These are phyloP conservation scores for Aurinia saxatilis DNA, from an alignment of 345 rosid genomes.

Conservation along the genomic window DNA sequence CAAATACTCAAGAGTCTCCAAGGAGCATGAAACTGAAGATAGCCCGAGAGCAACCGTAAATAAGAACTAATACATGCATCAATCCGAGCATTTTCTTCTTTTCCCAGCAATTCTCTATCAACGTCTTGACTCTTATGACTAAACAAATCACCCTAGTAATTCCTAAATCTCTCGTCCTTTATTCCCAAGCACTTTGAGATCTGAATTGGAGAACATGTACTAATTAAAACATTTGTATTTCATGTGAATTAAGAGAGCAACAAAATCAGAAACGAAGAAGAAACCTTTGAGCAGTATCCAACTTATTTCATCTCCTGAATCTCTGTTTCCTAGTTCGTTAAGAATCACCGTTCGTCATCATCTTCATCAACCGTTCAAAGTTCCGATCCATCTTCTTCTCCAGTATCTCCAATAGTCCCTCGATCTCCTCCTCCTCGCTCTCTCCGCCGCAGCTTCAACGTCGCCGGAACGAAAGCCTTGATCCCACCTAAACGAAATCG, in stretches of 20 bases:
- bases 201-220: constrained; percentile 38
- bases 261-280: neutral
- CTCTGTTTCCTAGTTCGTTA: no score
- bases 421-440: no score
- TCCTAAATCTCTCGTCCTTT: constrained; percentile 63
- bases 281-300: constrained; percentile 51
- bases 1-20: constrained; percentile 82
- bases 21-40: constrained; percentile 60
- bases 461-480: no score
- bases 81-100: constrained; percentile 54
- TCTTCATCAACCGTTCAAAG: no score
- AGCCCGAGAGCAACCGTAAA: constrained; percentile 60
- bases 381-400: no score
- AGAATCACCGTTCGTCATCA: no score
- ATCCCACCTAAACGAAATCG: no score
- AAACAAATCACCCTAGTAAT: constrained; percentile 56
- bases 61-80: constrained; percentile 49
- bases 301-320: no score
- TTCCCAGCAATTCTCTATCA: constrained; percentile 67
- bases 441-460: no score
- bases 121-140: constrained; percentile 66
- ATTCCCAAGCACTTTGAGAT: constrained; percentile 58
- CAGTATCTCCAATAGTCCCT: no score
- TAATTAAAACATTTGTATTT: neutral
- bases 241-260: neutral